Percentiles rank a stretch among this genome's conserved stretches.
These are phyloP conservation scores for sunflower (Helianthus annuus) DNA, from an alignment of 129 eudicot species.

Conservation along the genomic window DNA sequence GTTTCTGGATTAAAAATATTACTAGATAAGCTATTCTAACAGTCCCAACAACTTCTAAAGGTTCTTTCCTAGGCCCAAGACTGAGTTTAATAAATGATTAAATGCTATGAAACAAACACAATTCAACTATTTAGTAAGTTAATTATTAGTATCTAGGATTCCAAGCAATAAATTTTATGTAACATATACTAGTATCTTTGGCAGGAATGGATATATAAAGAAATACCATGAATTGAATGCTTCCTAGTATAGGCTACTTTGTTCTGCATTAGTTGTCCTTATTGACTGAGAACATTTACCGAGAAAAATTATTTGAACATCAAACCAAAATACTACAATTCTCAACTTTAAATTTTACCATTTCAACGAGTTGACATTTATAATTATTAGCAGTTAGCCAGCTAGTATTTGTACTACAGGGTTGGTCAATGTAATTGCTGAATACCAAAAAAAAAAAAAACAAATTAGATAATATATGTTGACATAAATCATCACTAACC, in stretches of 20 bases:
- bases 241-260: not conserved
- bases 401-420: not conserved
- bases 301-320: not conserved
- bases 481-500: not conserved
- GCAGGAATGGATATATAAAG: not conserved
- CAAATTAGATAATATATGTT: not conserved
- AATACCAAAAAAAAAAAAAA: too few relatives aligned
- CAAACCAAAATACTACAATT: constrained; percentile 4
- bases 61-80: not conserved
- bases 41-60: constrained; percentile 6
- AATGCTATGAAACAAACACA: not conserved
- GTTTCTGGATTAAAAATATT: not conserved
- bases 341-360: not conserved
- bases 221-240: not conserved
- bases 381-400: not conserved
- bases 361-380: not conserved
- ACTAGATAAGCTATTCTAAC: constrained; percentile 1
- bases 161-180: too few relatives aligned
- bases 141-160: too few relatives aligned
- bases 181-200: not conserved
- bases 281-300: not conserved
- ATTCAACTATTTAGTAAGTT: not conserved
- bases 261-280: constrained; percentile 8
- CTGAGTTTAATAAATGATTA: not conserved
- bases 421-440: too few relatives aligned